Evolutionary conservation across 1,284 basidiomycete genomes (phyloP).

Genomic region (Heliocybe sulcata): DNA sequence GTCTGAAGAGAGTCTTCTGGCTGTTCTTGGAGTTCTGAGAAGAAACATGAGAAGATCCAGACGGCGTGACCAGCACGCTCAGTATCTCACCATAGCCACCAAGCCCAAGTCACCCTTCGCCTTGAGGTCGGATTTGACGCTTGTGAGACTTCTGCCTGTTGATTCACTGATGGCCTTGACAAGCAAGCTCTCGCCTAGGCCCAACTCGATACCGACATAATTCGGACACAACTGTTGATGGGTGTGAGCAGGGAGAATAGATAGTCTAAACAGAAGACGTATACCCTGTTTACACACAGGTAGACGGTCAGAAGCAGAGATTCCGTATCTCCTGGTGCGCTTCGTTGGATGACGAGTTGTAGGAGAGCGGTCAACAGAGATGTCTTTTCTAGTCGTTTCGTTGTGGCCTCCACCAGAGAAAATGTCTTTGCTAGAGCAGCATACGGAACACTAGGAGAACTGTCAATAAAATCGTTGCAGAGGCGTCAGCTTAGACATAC

Average conservation of each 20-base stretch:
- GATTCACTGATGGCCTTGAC: constrained; percentile 96
- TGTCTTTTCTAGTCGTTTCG: constrained; percentile 93
- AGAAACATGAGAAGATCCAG: neutral
- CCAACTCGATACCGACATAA: constrained; percentile 93
- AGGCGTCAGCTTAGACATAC: constrained; percentile 39
- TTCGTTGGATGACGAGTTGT: constrained; percentile 82
- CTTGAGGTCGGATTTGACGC: constrained; percentile 90
- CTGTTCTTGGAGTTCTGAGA: constrained; percentile 84
- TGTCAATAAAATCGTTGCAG: neutral
- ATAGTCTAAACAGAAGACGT: constrained; percentile 17
- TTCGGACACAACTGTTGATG: constrained; percentile 79
- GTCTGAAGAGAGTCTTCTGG: constrained; percentile 94
- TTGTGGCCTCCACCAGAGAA: constrained; percentile 88
- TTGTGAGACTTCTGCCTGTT: constrained; percentile 78
- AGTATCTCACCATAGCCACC: constrained; percentile 78
- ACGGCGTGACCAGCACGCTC: no score
- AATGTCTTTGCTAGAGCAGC: constrained; percentile 88
- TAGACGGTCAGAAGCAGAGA: constrained; percentile 88
- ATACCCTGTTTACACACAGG: constrained; percentile 96
- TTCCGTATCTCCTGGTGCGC: constrained; percentile 59
- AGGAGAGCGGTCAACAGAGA: constrained; percentile 86
- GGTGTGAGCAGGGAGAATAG: neutral
- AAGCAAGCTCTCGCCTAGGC: constrained; percentile 92
- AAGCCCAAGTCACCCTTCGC: constrained; percentile 93
- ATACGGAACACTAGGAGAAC: constrained; percentile 78